phyloP scores from a whole-genome alignment of 2,329 filamentous ascomycete species.

The Phialocephala sp. region DNA sequence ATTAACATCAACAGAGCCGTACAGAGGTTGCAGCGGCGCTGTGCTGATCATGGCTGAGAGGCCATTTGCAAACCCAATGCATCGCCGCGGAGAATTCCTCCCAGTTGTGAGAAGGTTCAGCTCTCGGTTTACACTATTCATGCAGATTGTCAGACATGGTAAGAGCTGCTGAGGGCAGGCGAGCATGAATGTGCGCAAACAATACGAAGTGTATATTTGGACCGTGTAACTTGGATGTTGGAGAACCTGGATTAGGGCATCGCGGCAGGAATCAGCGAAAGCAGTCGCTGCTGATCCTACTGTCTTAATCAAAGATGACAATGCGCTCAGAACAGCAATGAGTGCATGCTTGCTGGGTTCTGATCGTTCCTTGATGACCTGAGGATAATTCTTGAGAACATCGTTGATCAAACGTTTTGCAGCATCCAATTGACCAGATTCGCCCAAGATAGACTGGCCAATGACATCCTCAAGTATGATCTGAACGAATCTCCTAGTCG shows the following conservation, averaged over 20 bases:
- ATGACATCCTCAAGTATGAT: conserved; percentile 84
- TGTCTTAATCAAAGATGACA: conserved; percentile 77
- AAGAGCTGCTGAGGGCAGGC: conserved; percentile 92
- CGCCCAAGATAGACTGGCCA: conserved; percentile 80
- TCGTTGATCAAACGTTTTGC: conserved; percentile 84
- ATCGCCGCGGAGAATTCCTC: conserved; percentile 80
- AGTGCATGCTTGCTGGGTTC: conserved; percentile 90
- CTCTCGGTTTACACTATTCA: conserved; percentile 92
- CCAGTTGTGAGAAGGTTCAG: conserved; percentile 76
- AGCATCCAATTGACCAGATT: conserved; percentile 85
- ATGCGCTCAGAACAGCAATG: conserved; percentile 76
- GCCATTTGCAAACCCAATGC: conserved; percentile 89
- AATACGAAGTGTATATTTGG: conserved; percentile 86
- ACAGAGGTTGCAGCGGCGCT: conserved; percentile 84
- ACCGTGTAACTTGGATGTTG: conserved; percentile 97
- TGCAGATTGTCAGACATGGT: conserved; percentile 90
- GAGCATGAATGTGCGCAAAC: conserved; percentile 84
- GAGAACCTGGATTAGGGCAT: conserved; percentile 86
- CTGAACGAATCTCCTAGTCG: conserved; percentile 83
- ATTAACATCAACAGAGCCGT: conserved; percentile 95
- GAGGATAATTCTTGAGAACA: conserved; percentile 92
- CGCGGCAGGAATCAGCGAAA: conserved; percentile 83
- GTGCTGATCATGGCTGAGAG: conserved; percentile 90
- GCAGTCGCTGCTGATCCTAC: conserved; percentile 82
- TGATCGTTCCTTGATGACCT: conserved; percentile 81